phyloP scores from a whole-genome alignment of 1,284 basidiomycete species.

The Sutorius eximius region DNA sequence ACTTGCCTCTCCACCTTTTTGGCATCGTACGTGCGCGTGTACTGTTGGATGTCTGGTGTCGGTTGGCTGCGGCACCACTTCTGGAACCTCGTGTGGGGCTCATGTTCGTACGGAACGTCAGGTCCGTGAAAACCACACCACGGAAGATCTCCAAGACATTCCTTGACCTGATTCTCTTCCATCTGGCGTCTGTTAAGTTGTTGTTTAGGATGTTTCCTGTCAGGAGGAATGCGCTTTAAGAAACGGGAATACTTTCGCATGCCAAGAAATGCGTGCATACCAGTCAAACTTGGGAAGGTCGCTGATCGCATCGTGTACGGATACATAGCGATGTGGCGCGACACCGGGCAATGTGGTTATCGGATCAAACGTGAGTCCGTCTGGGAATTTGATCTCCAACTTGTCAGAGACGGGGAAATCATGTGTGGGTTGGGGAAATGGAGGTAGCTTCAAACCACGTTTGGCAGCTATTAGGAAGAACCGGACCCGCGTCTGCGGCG shows the following conservation, averaged over 20 bases:
- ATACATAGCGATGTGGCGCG: slow-evolving; percentile 53
- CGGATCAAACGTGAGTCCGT: slow-evolving; percentile 41
- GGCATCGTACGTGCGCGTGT: slow-evolving; percentile 41
- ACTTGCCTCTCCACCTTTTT: slow-evolving; percentile 42
- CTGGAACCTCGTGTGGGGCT: slow-evolving; percentile 56
- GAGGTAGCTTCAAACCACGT: slow-evolving; percentile 51
- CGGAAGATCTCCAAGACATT: slow-evolving; percentile 37
- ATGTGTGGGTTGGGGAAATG: slow-evolving; percentile 70
- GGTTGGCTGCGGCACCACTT: slow-evolving; percentile 38
- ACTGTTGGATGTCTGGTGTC: slow-evolving; percentile 52
- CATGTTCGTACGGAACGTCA: slow-evolving; percentile 41
- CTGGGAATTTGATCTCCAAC: slow-evolving; percentile 51
- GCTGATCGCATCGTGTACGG: slow-evolving; percentile 65
- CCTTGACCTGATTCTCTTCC: slow-evolving; percentile 25
- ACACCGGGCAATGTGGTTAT: slow-evolving; percentile 48
- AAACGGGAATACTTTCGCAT: not conserved
- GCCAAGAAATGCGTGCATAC: slow-evolving; percentile 37
- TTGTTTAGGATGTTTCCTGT: slow-evolving; percentile 25
- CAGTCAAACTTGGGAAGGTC: slow-evolving; percentile 72
- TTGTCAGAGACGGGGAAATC: slow-evolving; percentile 48
- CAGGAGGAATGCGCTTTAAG: slow-evolving; percentile 12
- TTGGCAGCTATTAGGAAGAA: slow-evolving; percentile 71
- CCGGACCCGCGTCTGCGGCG: slow-evolving; percentile 65
- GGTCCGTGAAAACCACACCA: slow-evolving; percentile 44
- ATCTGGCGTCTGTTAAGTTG: slow-evolving; percentile 10